Conservation (phyloP, 495 filamentous ascomycete species). For the Clohesyomyces aquaticus region DNA sequence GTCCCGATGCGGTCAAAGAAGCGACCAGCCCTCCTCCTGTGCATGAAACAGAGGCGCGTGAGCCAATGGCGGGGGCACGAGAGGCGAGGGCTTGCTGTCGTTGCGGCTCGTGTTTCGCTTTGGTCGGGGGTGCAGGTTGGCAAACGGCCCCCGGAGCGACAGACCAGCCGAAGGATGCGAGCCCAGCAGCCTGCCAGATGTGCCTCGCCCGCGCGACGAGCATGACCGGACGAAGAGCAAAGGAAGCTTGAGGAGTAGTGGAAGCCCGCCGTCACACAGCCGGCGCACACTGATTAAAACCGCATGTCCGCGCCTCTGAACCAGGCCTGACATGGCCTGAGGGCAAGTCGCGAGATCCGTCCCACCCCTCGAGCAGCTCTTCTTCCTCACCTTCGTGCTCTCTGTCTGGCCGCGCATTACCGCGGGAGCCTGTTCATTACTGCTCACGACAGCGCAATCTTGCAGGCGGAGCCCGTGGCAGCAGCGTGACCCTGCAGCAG, state of each 20-base stretch:
- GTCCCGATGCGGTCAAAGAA: not conserved
- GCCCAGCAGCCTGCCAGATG: not conserved
- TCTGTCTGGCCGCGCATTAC: not conserved
- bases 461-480: not conserved
- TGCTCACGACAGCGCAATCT: no score
- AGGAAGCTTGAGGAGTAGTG: no score
- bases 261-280: not conserved
- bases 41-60: not conserved
- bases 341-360: not conserved
- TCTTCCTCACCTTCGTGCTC: not conserved
- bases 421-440: not conserved
- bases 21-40: not conserved
- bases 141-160: not conserved
- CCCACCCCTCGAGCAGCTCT: not conserved
- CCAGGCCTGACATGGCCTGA: not conserved
- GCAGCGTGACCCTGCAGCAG: conserved; percentile 4
- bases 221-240: not conserved
- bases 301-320: not conserved
- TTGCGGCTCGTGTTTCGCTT: not conserved
- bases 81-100: not conserved
- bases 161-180: no score
- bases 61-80: not conserved
- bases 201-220: not conserved
- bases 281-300: not conserved
- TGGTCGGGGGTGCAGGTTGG: not conserved